Evolutionary conservation across 2,329 filamentous ascomycete species (phyloP).

Genomic region (Verticillium alfalfae): DNA sequence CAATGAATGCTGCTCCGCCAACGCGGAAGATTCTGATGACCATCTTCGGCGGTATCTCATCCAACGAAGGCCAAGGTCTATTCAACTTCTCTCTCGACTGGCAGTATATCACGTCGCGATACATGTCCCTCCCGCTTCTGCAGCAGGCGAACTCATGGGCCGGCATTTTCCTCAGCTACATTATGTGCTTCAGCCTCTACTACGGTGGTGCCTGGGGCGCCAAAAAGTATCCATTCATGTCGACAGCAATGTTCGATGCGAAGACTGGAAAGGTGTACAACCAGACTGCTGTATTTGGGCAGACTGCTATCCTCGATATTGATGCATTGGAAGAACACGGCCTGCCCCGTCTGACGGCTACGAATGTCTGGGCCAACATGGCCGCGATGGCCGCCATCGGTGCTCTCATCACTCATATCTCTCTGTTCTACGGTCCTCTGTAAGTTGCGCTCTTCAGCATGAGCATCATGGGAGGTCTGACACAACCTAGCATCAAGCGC

Average conservation of each 20-base stretch:
- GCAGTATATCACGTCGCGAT: conserved; percentile 28
- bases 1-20: conserved; percentile 5
- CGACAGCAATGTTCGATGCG: conserved; percentile 30
- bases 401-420: conserved; percentile 25
- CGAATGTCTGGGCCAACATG: conserved; percentile 35
- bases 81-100: conserved; percentile 34
- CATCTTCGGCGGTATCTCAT: conserved; percentile 40
- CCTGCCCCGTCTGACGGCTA: conserved; percentile 29
- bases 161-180: conserved; percentile 29
- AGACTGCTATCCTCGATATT: conserved; percentile 4
- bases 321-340: conserved; percentile 24
- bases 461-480: neutral
- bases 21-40: conserved; percentile 34
- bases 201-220: conserved; percentile 30
- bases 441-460: conserved; percentile 4
- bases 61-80: conserved; percentile 30
- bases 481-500: conserved; percentile 2
- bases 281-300: conserved; percentile 33
- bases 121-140: conserved; percentile 9
- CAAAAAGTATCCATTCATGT: conserved; percentile 16
- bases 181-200: conserved; percentile 31
- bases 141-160: conserved; percentile 27
- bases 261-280: conserved; percentile 30
- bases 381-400: conserved; percentile 38
- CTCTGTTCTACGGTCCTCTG: conserved; percentile 19